These are phyloP conservation scores for Globisporangium paddicum DNA, from an alignment of 352 stramenopile genomes.

Conservation along the genomic window DNA sequence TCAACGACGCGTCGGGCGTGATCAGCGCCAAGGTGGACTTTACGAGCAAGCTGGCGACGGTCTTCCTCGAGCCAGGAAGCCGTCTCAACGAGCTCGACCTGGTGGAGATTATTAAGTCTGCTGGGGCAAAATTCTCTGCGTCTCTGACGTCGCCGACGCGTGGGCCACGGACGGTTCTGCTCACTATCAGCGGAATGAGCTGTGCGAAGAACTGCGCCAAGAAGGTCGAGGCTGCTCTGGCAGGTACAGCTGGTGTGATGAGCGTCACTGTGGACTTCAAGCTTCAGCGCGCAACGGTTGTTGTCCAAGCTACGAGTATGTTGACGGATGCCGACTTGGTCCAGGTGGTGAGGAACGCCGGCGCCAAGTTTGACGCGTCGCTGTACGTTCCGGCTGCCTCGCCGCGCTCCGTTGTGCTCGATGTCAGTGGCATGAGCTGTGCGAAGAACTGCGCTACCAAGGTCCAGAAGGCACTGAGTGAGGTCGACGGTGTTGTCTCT, in stretches of 20 bases:
- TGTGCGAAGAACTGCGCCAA: conserved; percentile 76
- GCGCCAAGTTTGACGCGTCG: conserved; percentile 62
- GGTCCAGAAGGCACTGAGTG: conserved; percentile 54
- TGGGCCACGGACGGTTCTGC: conserved; percentile 40
- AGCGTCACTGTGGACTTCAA: conserved; percentile 63
- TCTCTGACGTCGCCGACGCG: conserved; percentile 32
- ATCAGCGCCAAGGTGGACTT: conserved; percentile 81
- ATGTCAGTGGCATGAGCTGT: conserved; percentile 66
- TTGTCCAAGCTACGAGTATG: conserved; percentile 41
- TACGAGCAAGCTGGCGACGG: conserved; percentile 58
- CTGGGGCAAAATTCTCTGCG: conserved; percentile 59
- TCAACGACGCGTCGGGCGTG: conserved; percentile 59
- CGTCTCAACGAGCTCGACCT: conserved; percentile 59
- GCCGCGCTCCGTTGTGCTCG: conserved; percentile 39
- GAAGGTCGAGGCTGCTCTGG: conserved; percentile 65
- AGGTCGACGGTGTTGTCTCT: conserved; percentile 53
- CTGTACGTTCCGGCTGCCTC: conserved; percentile 20
- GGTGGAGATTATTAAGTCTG: conserved; percentile 53
- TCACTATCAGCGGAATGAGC: conserved; percentile 74
- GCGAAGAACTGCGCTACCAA: conserved; percentile 67
- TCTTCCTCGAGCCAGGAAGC: conserved; percentile 71
- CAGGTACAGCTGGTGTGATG: conserved; percentile 40
- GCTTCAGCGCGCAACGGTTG: conserved; percentile 53
- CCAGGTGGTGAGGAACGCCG: conserved; percentile 36
- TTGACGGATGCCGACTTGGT: conserved; percentile 58